phyloP scores from a whole-genome alignment of 2,329 filamentous ascomycete species.

The Botrytis tulipae region DNA sequence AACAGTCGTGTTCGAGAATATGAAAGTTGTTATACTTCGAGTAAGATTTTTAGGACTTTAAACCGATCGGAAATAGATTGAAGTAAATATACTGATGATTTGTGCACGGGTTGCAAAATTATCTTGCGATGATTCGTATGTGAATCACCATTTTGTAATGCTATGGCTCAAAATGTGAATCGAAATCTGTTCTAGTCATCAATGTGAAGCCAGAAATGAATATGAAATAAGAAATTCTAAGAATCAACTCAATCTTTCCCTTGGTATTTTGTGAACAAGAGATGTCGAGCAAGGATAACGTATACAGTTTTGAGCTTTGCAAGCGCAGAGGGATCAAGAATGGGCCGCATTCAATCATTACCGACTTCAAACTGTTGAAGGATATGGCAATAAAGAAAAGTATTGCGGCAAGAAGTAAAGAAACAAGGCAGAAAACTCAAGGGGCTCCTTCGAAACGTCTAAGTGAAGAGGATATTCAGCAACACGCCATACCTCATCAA shows the following conservation, averaged over 20 bases:
- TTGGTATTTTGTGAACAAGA: neutral
- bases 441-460: too few relatives aligned
- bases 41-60: neutral
- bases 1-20: neutral
- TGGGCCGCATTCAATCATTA: conserved; percentile 6
- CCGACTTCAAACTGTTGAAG: neutral
- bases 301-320: conserved; percentile 13
- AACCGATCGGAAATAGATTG: neutral
- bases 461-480: neutral
- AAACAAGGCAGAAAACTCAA: neutral
- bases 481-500: neutral
- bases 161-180: neutral
- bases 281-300: conserved; percentile 8
- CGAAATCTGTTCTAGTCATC: neutral
- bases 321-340: conserved; percentile 14
- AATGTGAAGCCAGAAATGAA: neutral
- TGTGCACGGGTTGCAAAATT: neutral
- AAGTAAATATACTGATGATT: neutral
- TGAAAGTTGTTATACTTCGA: neutral
- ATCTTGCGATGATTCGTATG: neutral
- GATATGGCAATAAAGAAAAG: neutral
- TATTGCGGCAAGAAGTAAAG: neutral
- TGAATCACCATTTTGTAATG: conserved; percentile 7
- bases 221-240: neutral
- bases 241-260: too few relatives aligned